Conservation (phyloP, 2,329 filamentous ascomycete genomes). For the Alternaria rosae region DNA sequence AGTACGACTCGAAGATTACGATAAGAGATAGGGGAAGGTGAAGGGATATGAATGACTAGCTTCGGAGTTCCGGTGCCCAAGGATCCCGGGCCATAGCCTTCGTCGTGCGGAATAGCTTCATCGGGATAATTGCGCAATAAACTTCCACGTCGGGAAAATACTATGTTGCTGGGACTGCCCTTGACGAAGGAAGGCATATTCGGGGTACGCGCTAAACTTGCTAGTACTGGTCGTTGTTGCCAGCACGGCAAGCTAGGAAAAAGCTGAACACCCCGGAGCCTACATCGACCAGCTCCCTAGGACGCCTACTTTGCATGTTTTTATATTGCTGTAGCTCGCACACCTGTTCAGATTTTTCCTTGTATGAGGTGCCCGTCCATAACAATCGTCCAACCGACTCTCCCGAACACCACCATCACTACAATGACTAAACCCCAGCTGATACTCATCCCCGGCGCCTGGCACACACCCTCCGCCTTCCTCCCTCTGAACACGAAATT, state of each 20-base stretch:
- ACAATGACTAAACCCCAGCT: conserved; percentile 44
- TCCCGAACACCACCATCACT: not conserved
- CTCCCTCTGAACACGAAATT: conserved; percentile 37
- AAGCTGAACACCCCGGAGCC: not conserved
- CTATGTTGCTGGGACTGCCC: not conserved
- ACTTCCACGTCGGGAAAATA: not conserved
- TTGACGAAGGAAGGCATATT: not conserved
- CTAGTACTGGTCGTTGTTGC: not conserved
- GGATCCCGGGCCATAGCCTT: not conserved
- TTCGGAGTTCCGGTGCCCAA: not conserved
- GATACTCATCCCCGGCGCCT: conserved; percentile 49
- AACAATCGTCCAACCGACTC: not conserved
- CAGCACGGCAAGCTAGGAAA: no score
- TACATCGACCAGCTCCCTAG: not conserved
- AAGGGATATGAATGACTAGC: no score
- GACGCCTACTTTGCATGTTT: not conserved
- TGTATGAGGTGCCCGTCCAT: no score
- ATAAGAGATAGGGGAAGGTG: no score
- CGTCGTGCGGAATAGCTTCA: not conserved
- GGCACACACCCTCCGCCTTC: conserved; percentile 46
- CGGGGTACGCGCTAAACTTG: not conserved
- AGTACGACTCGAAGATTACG: no score
- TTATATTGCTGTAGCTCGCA: not conserved
- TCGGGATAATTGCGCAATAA: not conserved
- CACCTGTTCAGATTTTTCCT: no score